Conservation (phyloP, 192 early-diverging fungal genomes). For the Podila epicladia region DNA sequence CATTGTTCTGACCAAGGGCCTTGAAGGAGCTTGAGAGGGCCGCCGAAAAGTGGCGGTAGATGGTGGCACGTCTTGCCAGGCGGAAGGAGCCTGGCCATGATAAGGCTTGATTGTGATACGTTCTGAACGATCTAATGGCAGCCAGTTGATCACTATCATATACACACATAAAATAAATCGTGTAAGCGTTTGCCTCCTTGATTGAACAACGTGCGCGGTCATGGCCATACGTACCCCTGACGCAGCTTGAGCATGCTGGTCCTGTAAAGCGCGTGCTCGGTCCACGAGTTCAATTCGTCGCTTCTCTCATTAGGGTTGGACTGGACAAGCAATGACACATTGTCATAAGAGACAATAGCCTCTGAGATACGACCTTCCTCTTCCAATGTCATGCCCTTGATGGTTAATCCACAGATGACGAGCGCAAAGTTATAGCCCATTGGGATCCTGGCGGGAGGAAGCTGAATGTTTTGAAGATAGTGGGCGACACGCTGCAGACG, state of each 20-base stretch:
- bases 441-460: slow-evolving; percentile 48
- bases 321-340: slow-evolving; percentile 54
- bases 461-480: slow-evolving; percentile 51
- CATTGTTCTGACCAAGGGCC: background rate
- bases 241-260: slow-evolving; percentile 61
- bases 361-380: slow-evolving; percentile 52
- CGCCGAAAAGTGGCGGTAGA: slow-evolving; percentile 29
- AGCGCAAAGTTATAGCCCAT: slow-evolving; percentile 73
- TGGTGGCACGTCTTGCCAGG: slow-evolving; percentile 17
- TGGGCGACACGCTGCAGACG: slow-evolving; percentile 43
- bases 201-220: too few relatives aligned
- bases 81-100: slow-evolving; percentile 19
- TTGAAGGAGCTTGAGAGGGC: slow-evolving; percentile 22
- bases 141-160: slow-evolving; percentile 20
- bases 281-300: slow-evolving; percentile 72
- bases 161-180: background rate
- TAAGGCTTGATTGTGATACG: slow-evolving; percentile 19
- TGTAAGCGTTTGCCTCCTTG: background rate
- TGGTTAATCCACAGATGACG: slow-evolving; percentile 64
- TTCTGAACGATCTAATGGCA: slow-evolving; percentile 21
- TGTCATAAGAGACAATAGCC: slow-evolving; percentile 65
- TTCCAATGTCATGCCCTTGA: slow-evolving; percentile 69
- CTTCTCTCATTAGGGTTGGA: slow-evolving; percentile 53
- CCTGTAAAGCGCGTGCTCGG: slow-evolving; percentile 78
- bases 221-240: slow-evolving; percentile 38